These are phyloP conservation scores for Cladosporium sp. DNA, from an alignment of 2,329 filamentous ascomycete genomes.

Conservation along the genomic window DNA sequence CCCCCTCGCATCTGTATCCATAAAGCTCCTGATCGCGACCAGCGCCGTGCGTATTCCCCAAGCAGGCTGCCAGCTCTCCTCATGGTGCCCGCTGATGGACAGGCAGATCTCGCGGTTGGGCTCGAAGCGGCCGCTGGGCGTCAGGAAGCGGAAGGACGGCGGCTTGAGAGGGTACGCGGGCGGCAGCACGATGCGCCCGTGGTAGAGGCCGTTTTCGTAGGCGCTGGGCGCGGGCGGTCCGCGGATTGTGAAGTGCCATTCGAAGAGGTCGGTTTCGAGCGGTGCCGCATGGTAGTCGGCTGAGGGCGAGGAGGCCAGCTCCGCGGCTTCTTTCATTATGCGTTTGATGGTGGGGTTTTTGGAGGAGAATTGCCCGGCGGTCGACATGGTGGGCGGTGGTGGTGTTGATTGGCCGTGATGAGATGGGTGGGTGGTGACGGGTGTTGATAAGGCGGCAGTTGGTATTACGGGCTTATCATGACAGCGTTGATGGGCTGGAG, in stretches of 20 bases:
- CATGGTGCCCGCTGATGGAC: conserved; percentile 88
- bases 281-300: conserved; percentile 80
- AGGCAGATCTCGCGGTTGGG: conserved; percentile 96
- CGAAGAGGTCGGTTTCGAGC: conserved; percentile 83
- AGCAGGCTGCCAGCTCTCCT: conserved; percentile 97
- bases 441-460: no score
- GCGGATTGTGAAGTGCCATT: conserved; percentile 98
- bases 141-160: conserved; percentile 91
- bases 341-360: conserved; percentile 80
- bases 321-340: conserved; percentile 85
- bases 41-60: conserved; percentile 94
- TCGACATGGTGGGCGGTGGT: conserved; percentile 1
- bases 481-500: no score
- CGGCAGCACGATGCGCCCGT: conserved; percentile 89
- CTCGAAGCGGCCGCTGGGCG: conserved; percentile 87
- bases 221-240: conserved; percentile 74
- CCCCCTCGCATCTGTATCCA: conserved; percentile 82
- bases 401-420: background rate
- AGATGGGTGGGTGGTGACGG: no score
- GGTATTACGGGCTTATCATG: no score
- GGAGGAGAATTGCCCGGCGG: conserved; percentile 49
- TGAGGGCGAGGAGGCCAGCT: conserved; percentile 73
- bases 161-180: conserved; percentile 85
- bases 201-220: conserved; percentile 80
- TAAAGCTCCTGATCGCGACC: conserved; percentile 73